A percentile compares a stretch with the other conserved stretches of the same genome.
phyloP scores from a whole-genome alignment of 2,329 filamentous ascomycete species.

The Fusarium beomiforme region DNA sequence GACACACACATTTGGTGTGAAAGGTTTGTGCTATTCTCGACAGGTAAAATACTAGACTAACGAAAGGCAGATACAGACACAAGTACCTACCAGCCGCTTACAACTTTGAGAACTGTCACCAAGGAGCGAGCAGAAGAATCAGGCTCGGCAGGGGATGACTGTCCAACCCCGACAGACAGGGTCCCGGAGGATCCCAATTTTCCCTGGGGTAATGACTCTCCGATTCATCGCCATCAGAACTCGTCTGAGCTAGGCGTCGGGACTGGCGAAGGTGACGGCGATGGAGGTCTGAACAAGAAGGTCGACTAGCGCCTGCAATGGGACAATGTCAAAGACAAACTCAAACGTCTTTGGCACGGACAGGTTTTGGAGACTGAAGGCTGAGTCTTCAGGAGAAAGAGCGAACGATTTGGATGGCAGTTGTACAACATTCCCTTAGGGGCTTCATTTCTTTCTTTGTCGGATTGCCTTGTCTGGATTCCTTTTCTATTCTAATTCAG shows the following conservation, averaged over 20 bases:
- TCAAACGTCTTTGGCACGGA: constrained; percentile 27
- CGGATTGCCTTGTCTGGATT: constrained; percentile 17
- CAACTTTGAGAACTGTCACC: constrained; percentile 38
- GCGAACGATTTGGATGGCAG: not conserved
- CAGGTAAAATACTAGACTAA: constrained; percentile 2
- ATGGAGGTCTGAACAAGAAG: constrained; percentile 11
- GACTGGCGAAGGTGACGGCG: constrained; percentile 10
- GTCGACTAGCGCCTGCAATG: constrained; percentile 20
- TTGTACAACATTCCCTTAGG: not conserved
- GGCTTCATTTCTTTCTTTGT: constrained; percentile 6
- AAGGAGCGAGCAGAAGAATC: constrained; percentile 7
- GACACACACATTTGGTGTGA: constrained; percentile 15
- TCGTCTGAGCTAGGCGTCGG: constrained; percentile 41
- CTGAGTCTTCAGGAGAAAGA: constrained; percentile 1
- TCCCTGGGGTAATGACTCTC: constrained; percentile 51
- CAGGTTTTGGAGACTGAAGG: constrained; percentile 1
- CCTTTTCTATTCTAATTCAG: constrained; percentile 27
- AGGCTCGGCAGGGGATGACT: constrained; percentile 4
- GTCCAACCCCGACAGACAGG: constrained; percentile 35
- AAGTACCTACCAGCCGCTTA: constrained; percentile 16
- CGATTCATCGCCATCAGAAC: constrained; percentile 49
- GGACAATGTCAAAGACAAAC: constrained; percentile 22
- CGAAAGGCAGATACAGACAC: constrained; percentile 5
- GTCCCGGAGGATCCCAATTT: constrained; percentile 46
- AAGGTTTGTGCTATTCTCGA: constrained; percentile 22